Conservation (phyloP, 768 basidiomycete species). For the Pholiota conissans region DNA sequence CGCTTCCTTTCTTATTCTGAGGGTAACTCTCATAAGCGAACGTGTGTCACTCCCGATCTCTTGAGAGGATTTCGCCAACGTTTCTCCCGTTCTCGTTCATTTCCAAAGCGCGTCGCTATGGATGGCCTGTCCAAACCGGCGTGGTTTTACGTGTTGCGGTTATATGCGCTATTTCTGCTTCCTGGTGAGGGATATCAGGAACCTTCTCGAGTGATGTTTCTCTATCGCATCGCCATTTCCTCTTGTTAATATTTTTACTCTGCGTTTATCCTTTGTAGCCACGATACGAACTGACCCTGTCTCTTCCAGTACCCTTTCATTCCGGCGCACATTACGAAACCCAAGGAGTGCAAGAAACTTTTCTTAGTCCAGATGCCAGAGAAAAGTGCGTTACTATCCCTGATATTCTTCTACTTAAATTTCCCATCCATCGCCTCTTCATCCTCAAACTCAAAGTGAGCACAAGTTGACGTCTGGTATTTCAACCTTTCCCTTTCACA, state of each 20-base stretch:
- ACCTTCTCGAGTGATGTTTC: background rate
- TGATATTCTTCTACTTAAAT: background rate
- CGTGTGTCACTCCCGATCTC: background rate
- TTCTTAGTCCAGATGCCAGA: conserved; percentile 96
- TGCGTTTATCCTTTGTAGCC: background rate
- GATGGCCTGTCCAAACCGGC: background rate
- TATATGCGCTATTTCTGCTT: background rate
- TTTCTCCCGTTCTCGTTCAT: background rate
- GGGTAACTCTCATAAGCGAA: background rate
- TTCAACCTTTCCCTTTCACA: conserved; percentile 28
- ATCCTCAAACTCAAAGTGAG: background rate
- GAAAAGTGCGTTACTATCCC: conserved; percentile 61
- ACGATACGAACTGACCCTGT: background rate
- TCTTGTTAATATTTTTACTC: background rate
- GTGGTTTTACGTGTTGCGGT: background rate
- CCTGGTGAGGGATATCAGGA: too few relatives aligned
- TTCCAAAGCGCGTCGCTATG: background rate
- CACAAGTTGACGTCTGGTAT: background rate
- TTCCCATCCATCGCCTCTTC: background rate
- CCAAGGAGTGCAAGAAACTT: conserved; percentile 97
- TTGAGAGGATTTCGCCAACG: background rate
- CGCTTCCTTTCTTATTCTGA: background rate
- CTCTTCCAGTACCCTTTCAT: conserved; percentile 93
- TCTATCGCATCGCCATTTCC: background rate
- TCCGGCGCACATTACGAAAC: conserved; percentile 94